Base-by-base conservation (phyloP, 768 basidiomycete genomes). In the Gloeostereum incarnatum region DNA sequence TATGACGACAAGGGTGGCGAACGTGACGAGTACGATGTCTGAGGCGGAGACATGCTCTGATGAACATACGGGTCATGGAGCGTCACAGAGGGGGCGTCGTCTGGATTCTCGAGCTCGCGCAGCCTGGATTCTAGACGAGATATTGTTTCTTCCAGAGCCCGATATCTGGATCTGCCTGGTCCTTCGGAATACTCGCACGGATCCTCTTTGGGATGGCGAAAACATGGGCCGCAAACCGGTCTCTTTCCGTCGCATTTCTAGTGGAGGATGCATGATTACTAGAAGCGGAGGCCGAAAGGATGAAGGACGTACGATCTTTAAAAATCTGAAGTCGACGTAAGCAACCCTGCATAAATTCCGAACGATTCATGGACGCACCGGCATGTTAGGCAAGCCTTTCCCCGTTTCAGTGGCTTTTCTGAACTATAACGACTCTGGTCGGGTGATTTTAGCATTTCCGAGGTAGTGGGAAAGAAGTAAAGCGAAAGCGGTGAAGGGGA, bases 161-260 rank as follows among this genome's bases (percentile, higher is more conserved):
- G 66, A 3, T 73, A 81, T 39, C 71, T 61, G 14, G 81, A 75
- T 41, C 75, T 69, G 30, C 69, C 69, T 22, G 68, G 68, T 4
- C 73, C 75, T 48, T 83, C 81, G 5, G 73, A 64, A 53, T 82
- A 85, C 57, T 84, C 81, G 53, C 82, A 85, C 21, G 77, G 77
- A 38, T 79, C 79, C 19, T 66, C 66, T 41, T 78, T 72, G 25
- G 77, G 73, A 18, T 74, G 70, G 6, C 65, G 59, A 17, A 60
- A 54, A 58, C 82, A 85, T 29, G 76, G 80, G 1, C 73, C 72
- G 52, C 82, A 85, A 7, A 70, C 59, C 2, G 81, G 81, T 40
- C 73, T 73, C 3, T 51, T 53, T 13, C 80, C 78, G 47, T 85
- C 81, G 46, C 82, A 85, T 63, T 74, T 75, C 81, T 76, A 30